Percentiles rank a stretch among this genome's conserved stretches.
phyloP scores from a whole-genome alignment of 495 filamentous ascomycete species.

The Durotheca rogersii region DNA sequence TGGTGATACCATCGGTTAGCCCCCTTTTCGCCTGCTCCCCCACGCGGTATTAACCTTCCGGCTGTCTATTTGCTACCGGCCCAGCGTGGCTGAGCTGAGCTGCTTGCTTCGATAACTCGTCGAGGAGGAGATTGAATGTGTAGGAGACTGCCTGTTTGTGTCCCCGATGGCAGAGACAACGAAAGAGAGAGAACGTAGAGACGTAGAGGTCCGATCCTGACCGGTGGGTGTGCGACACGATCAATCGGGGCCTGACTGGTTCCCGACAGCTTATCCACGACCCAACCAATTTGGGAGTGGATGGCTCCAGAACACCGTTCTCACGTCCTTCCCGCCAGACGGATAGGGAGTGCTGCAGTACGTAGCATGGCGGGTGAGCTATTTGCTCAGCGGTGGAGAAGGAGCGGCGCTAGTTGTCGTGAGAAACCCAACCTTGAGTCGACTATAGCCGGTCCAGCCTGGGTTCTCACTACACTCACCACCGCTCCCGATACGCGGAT shows the following conservation, averaged over 20 bases:
- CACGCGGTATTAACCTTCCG: constrained; percentile 27
- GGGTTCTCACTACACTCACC: not conserved
- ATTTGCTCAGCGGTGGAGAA: constrained; percentile 14
- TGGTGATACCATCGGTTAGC: no score
- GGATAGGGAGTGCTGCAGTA: constrained; percentile 3
- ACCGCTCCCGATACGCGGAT: no score
- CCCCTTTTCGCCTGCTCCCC: constrained; percentile 8
- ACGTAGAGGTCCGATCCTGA: not conserved
- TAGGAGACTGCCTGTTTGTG: no score
- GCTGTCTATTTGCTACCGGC: constrained; percentile 30
- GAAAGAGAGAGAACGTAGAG: not conserved
- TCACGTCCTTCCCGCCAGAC: constrained; percentile 19
- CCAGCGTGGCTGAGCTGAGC: constrained; percentile 17
- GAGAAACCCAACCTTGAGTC: constrained; percentile 13
- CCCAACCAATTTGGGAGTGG: constrained; percentile 14
- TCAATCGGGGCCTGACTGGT: not conserved
- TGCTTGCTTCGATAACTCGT: no score
- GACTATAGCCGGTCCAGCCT: not conserved
- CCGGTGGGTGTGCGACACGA: constrained; percentile 8
- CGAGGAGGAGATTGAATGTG: no score
- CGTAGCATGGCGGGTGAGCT: constrained; percentile 14
- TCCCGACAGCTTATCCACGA: not conserved
- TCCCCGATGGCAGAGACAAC: no score
- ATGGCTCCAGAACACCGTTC: constrained; percentile 16
- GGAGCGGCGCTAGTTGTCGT: constrained; percentile 3